Evolutionary conservation across 441 rosid genomes (phyloP).

Genomic region (Populus hybrid): DNA sequence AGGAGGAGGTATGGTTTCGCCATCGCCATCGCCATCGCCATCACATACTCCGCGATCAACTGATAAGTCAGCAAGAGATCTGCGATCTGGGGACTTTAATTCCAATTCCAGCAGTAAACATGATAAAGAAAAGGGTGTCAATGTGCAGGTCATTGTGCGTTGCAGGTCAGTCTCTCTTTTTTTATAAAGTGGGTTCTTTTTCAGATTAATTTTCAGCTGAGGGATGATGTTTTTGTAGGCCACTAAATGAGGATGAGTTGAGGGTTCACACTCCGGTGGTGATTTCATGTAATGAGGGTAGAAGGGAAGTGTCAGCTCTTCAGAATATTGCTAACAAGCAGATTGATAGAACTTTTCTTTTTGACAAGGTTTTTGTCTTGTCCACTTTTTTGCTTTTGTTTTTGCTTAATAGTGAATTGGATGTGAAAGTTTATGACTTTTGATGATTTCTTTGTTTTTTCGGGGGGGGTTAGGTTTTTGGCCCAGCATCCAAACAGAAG

Average conservation of each 20-base stretch:
- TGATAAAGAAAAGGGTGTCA: conserved; percentile 94
- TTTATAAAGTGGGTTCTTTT: neutral
- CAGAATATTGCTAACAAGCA: conserved; percentile 95
- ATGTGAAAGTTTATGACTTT: neutral
- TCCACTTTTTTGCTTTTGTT: neutral
- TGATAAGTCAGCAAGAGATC: conserved; percentile 79
- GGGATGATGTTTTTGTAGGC: conserved; percentile 43
- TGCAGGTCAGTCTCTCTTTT: conserved; percentile 59
- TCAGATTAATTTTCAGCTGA: neutral
- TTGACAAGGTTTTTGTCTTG: conserved; percentile 67
- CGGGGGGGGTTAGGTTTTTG: conserved; percentile 63
- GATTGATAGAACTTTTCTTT: conserved; percentile 87
- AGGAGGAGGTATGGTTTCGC: conserved; percentile 66
- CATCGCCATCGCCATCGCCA: conserved; percentile 90
- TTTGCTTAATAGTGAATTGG: neutral
- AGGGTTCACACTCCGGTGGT: conserved; percentile 76
- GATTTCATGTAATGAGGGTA: conserved; percentile 78
- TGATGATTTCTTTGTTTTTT: neutral
- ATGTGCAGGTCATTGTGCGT: conserved; percentile 92
- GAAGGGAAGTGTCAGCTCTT: conserved; percentile 77
- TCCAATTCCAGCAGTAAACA: conserved; percentile 57
- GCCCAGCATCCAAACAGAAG: conserved; percentile 82
- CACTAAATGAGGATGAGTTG: conserved; percentile 79
- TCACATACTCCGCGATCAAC: conserved; percentile 87
- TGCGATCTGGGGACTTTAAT: conserved; percentile 72